Conservation (phyloP, 2,329 filamentous ascomycete species). For the Venturia oleaginea region DNA sequence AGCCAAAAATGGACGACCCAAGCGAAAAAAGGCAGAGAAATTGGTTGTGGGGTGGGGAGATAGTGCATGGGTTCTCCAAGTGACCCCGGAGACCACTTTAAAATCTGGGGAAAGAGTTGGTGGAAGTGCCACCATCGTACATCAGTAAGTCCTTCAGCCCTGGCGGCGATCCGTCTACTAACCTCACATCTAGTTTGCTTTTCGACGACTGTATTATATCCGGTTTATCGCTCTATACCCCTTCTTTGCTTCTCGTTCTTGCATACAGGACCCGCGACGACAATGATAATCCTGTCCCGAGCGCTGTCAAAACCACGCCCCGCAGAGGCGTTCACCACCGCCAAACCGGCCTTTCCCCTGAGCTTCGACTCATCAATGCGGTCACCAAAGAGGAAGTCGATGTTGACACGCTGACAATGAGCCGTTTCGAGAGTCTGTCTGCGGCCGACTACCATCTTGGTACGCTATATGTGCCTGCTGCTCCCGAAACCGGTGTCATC, state of each 20-base stretch:
- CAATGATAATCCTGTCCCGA: slow-evolving; percentile 49
- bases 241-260: slow-evolving; percentile 80
- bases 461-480: slow-evolving; percentile 67
- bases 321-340: slow-evolving; percentile 59
- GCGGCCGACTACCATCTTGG: slow-evolving; percentile 88
- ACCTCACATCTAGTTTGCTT: slow-evolving; percentile 54
- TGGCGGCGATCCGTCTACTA: not conserved
- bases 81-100: slow-evolving; percentile 65
- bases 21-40: slow-evolving; percentile 50
- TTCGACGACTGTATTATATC: slow-evolving; percentile 94
- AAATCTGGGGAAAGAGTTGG: slow-evolving; percentile 57
- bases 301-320: slow-evolving; percentile 46
- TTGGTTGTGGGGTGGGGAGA: slow-evolving; percentile 92
- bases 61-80: slow-evolving; percentile 90
- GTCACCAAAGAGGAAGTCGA: slow-evolving; percentile 74
- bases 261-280: slow-evolving; percentile 74
- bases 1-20: slow-evolving; percentile 26
- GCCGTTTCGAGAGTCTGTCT: slow-evolving; percentile 75
- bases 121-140: slow-evolving; percentile 80
- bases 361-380: slow-evolving; percentile 84
- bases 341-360: slow-evolving; percentile 73
- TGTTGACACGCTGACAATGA: slow-evolving; percentile 77
- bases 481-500: slow-evolving; percentile 48
- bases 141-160: slow-evolving; percentile 59
- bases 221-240: slow-evolving; percentile 92